A percentile compares a stretch with the other conserved stretches of the same genome.
Conservation (phyloP, 106 monocot species). For the Acanthochlamys bracteata region DNA sequence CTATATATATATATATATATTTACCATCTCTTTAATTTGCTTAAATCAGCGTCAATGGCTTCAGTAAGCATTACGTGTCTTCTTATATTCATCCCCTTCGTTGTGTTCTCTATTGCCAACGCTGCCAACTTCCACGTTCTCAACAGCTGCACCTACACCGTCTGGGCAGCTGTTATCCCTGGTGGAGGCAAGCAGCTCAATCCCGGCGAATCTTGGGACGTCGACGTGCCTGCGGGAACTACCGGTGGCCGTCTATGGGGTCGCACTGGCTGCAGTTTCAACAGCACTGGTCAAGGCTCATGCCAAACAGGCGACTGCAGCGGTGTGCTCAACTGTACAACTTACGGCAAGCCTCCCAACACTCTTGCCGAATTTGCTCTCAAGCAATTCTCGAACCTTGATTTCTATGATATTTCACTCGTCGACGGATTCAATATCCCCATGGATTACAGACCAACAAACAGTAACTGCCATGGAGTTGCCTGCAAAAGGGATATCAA, state of each 20-base stretch:
- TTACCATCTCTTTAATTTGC: too few relatives aligned
- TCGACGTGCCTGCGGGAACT: slow-evolving; percentile 5
- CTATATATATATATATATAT: too few relatives aligned
- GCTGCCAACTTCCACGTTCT: background rate
- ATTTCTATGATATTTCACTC: slow-evolving; percentile 29
- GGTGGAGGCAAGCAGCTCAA: slow-evolving; percentile 24
- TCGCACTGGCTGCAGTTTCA: slow-evolving; percentile 26
- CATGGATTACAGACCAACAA: slow-evolving; percentile 16
- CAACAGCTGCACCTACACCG: slow-evolving; percentile 2
- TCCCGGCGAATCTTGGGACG: slow-evolving; percentile 10
- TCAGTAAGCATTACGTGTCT: background rate
- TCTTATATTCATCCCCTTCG: background rate
- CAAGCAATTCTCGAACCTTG: slow-evolving; percentile 6
- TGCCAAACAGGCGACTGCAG: slow-evolving; percentile 30
- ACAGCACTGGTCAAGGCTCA: slow-evolving; percentile 13
- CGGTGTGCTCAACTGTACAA: slow-evolving; percentile 13
- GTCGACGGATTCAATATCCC: slow-evolving; percentile 37
- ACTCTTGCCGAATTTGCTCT: slow-evolving; percentile 27
- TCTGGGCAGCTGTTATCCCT: slow-evolving; percentile 13
- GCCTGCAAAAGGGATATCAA: slow-evolving; percentile 22
- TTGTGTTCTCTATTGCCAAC: background rate
- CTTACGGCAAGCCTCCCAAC: slow-evolving; percentile 8
- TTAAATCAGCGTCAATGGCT: too few relatives aligned
- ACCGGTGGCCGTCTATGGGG: slow-evolving; percentile 19
- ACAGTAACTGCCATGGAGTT: slow-evolving; percentile 1